Evolutionary conservation across 2,329 filamentous ascomycete species (phyloP).

Genomic region (Neoarthrinium moseri): DNA sequence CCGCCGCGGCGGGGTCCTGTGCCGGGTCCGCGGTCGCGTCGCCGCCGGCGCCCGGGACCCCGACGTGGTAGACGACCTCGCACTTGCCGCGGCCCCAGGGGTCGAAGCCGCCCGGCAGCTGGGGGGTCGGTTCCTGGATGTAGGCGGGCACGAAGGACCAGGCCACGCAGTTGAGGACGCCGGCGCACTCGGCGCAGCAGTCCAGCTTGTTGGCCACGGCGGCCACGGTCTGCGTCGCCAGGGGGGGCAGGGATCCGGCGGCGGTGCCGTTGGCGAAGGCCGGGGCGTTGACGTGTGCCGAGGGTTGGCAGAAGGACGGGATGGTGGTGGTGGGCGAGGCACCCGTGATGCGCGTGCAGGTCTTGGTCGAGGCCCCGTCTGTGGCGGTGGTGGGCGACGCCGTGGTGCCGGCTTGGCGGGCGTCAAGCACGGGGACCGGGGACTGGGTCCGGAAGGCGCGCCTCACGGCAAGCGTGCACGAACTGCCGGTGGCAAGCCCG

Average conservation of each 20-base stretch:
- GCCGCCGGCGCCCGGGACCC: conserved; percentile 9
- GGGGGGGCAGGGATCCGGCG: no score
- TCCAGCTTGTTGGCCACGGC: conserved; percentile 25
- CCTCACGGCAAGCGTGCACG: not conserved
- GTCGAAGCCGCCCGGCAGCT: conserved; percentile 27
- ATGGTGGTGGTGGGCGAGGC: conserved; percentile 23
- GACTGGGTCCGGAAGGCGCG: conserved; percentile 2
- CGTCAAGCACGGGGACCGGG: not conserved
- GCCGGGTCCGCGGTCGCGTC: conserved; percentile 8
- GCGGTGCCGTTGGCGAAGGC: conserved; percentile 13
- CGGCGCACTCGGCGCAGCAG: conserved; percentile 27
- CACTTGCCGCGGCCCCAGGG: conserved; percentile 28
- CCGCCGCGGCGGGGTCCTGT: no score
- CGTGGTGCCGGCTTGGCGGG: not conserved
- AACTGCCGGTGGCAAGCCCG: not conserved
- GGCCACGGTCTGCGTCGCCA: conserved; percentile 22
- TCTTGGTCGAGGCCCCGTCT: not conserved
- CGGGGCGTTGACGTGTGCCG: conserved; percentile 23
- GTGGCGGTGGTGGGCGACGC: not conserved
- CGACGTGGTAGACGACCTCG: conserved; percentile 24
- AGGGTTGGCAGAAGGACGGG: conserved; percentile 28
- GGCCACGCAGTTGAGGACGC: conserved; percentile 28
- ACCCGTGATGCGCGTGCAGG: conserved; percentile 24
- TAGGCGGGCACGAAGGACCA: conserved; percentile 27
- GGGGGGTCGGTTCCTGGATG: conserved; percentile 15